Conservation (phyloP, 768 basidiomycete genomes). For the Austroboletus festivus region DNA sequence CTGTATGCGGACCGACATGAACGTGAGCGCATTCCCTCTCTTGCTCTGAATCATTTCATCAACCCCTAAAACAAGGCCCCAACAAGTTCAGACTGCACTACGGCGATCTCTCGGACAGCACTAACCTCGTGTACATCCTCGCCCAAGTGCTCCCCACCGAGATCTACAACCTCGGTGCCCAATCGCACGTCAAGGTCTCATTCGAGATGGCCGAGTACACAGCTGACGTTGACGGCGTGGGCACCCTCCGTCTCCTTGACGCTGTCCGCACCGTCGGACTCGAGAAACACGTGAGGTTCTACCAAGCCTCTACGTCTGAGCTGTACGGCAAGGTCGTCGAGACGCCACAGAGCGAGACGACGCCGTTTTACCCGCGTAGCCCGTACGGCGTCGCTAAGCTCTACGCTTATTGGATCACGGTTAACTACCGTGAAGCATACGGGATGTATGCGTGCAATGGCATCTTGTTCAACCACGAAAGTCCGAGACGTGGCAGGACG, state of each 20-base stretch:
- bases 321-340: slow-evolving; percentile 96
- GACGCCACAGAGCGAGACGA: slow-evolving; percentile 93
- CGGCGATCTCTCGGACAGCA: slow-evolving; percentile 92
- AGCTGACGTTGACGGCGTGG: slow-evolving; percentile 93
- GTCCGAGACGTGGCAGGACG: slow-evolving; percentile 88
- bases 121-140: slow-evolving; percentile 95
- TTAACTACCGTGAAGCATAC: slow-evolving; percentile 93
- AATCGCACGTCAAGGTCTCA: slow-evolving; percentile 98
- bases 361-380: slow-evolving; percentile 97
- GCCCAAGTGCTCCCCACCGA: slow-evolving; percentile 93
- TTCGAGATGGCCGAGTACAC: slow-evolving; percentile 99
- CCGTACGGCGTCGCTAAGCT: slow-evolving; percentile 97
- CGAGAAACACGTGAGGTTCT: slow-evolving; percentile 90
- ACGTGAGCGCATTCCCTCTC: slow-evolving; percentile 48
- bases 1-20: slow-evolving; percentile 92
- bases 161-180: slow-evolving; percentile 96
- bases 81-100: slow-evolving; percentile 84
- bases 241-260: slow-evolving; percentile 92
- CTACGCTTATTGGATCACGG: slow-evolving; percentile 87
- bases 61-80: slow-evolving; percentile 43
- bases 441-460: slow-evolving; percentile 97
- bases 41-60: slow-evolving; percentile 1
- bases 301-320: slow-evolving; percentile 96
- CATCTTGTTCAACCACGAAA: slow-evolving; percentile 98
- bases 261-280: slow-evolving; percentile 95